These are phyloP conservation scores for Avena atlantica DNA, from an alignment of 176 grass and related monocot genomes.

Conservation along the genomic window DNA sequence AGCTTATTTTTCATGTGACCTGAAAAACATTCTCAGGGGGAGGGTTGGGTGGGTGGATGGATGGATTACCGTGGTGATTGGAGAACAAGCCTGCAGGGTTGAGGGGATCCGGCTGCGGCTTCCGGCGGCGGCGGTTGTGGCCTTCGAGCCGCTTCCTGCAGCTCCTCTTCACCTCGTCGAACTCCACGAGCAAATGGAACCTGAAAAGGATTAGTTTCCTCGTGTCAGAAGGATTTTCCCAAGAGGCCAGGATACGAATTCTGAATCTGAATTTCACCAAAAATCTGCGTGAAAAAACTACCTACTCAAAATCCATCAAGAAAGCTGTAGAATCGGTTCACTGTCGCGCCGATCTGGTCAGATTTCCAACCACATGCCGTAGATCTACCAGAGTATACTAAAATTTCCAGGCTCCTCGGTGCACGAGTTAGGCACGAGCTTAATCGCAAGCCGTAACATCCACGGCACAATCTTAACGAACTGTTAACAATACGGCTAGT, in stretches of 20 bases:
- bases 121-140: slow-evolving; percentile 83
- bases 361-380: background rate
- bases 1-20: background rate
- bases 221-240: background rate
- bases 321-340: background rate
- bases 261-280: background rate
- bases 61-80: slow-evolving; percentile 68
- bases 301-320: background rate
- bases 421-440: background rate
- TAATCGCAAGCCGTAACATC: background rate
- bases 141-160: slow-evolving; percentile 87
- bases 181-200: slow-evolving; percentile 87
- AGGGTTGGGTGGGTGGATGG: background rate
- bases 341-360: background rate
- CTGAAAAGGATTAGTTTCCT: slow-evolving; percentile 36
- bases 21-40: background rate
- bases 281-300: background rate
- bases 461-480: background rate
- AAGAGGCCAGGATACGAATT: background rate
- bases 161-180: slow-evolving; percentile 86
- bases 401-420: background rate
- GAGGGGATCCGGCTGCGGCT: slow-evolving; percentile 69
- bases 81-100: slow-evolving; percentile 61
- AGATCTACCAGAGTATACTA: background rate
- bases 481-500: background rate